Conservation (phyloP, 345 rosid species). For the sweet orange (Citrus sinensis) region DVS_A1.0 CM039161.1:17775001-17775500, state of each 20-base stretch:
- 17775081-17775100: too few relatives aligned
- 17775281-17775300: rapidly evolving
- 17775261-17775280: rapidly evolving
- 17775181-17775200: conserved; percentile 65
- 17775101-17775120: too few relatives aligned
- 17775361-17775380: background rate
- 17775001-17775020: too few relatives aligned
- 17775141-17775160: too few relatives aligned
- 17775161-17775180: conserved; percentile 33
- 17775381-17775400: background rate
- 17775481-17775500: conserved; percentile 2
- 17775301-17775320: rapidly evolving
- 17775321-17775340: background rate
- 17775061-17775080: too few relatives aligned
- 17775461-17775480: conserved; percentile 10
- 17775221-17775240: conserved; percentile 92
- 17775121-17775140: too few relatives aligned
- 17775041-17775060: too few relatives aligned
- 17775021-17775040: too few relatives aligned
- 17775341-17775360: background rate
- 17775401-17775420: background rate
- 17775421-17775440: background rate
- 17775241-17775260: rapidly evolving
- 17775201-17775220: conserved; percentile 88
- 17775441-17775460: background rate